Evolutionary conservation across 1,139 yeast species (phyloP).

Genomic region (Pichia sp.): DNA sequence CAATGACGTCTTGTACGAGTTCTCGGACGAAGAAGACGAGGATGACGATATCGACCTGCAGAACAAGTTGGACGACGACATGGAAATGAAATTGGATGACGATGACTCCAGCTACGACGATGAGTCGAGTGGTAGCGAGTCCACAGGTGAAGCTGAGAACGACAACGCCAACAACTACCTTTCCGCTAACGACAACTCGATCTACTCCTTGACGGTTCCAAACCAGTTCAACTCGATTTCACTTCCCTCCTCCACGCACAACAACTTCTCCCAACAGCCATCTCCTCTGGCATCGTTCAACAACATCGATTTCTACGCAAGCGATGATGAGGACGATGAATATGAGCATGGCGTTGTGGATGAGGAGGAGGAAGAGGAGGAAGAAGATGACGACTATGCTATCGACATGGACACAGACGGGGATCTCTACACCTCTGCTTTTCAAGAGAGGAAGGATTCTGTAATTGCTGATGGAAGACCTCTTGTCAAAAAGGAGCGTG

Average conservation of each 20-base stretch:
- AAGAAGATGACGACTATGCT: constrained; percentile 23
- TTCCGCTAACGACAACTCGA: constrained; percentile 20
- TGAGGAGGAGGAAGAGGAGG: constrained; percentile 21
- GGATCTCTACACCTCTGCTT: constrained; percentile 30
- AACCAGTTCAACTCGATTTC: constrained; percentile 14
- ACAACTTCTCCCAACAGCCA: constrained; percentile 2
- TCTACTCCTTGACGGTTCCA: constrained; percentile 29
- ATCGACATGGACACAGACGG: constrained; percentile 10
- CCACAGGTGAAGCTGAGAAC: constrained; percentile 5
- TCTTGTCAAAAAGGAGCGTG: constrained; percentile 15
- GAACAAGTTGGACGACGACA: constrained; percentile 29
- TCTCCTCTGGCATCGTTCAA: constrained; percentile 10
- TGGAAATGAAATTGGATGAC: constrained; percentile 32
- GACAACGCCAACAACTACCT: constrained; percentile 12
- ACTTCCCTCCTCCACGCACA: neutral
- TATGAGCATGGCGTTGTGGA: constrained; percentile 20
- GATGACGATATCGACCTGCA: constrained; percentile 35
- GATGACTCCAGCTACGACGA: constrained; percentile 29
- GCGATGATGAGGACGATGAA: constrained; percentile 22
- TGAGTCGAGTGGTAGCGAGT: constrained; percentile 5
- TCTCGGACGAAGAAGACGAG: constrained; percentile 36
- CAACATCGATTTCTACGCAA: constrained; percentile 2
- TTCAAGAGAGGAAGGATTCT: constrained; percentile 29
- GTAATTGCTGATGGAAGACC: constrained; percentile 23
- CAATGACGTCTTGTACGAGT: constrained; percentile 29